These are phyloP conservation scores for Chlorella sp. DNA, from an alignment of 139 green algal genomes.

Conservation along the genomic window DNA sequence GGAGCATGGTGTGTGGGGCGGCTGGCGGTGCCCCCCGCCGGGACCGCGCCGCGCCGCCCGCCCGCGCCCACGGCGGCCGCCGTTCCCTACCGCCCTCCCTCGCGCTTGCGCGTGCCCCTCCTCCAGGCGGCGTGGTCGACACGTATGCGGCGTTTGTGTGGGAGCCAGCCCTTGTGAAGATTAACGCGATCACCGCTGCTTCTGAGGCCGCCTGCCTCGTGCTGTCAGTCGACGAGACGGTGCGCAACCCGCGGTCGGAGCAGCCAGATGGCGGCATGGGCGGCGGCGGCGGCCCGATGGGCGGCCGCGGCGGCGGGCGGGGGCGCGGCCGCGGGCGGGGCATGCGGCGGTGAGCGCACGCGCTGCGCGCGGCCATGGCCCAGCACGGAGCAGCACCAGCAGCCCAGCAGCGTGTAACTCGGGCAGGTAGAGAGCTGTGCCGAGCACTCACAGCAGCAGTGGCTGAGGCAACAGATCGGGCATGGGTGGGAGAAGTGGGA, in stretches of 20 bases:
- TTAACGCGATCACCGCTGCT: conserved; percentile 92
- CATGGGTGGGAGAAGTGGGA: no score
- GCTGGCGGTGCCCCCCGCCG: no score
- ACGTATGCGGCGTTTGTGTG: conserved; percentile 95
- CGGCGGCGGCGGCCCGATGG: conserved; percentile 14
- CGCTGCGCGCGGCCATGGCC: no score
- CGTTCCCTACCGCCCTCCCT: background rate
- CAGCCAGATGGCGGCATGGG: conserved; percentile 17
- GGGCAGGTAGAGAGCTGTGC: no score
- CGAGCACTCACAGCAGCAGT: background rate
- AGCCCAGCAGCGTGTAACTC: no score
- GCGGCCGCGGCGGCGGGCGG: conserved; percentile 29
- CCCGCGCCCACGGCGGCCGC: no score
- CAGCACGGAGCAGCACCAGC: no score
- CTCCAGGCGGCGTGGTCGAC: conserved; percentile 89
- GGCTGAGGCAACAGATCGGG: background rate
- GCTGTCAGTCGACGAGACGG: conserved; percentile 96
- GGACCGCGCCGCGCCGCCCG: no score
- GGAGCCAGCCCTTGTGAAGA: conserved; percentile 94
- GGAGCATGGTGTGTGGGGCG: no score
- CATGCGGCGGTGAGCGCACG: conserved; percentile 66
- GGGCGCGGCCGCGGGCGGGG: conserved; percentile 48
- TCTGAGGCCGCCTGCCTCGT: conserved; percentile 96
- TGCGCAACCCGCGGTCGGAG: conserved; percentile 88
- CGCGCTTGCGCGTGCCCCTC: no score